Base-by-base conservation (phyloP, 306 rosid species). In the Lablab purpureus region DNA sequence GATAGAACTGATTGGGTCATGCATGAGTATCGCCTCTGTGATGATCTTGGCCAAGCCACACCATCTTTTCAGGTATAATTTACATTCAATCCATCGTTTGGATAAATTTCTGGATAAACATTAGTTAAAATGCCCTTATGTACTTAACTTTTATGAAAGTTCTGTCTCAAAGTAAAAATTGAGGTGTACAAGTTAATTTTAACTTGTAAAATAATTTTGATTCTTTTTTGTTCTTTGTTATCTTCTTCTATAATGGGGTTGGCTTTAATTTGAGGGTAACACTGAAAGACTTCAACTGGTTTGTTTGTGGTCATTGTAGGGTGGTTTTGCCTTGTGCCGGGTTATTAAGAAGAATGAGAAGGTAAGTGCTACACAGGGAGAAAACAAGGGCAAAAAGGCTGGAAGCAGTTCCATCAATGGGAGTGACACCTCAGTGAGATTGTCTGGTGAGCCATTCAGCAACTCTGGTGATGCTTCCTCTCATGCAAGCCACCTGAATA, bases 1-100 rank as follows among this genome's bases (percentile, higher is more conserved):
- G 89, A 94, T 74, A 86, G 97, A 83, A 92, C 94, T 11, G 90
- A 90, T 10, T 94, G 97, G 97, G 66, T 94, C 76, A 94, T 92
- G 97, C 95, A 92, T n/a, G 99, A 94, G 82, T 94, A 94, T 86
- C 95, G 94, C 75, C 89, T 91, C 47, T 81, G 68, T 17, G 74
- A 80, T 50, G 90, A 92, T 83, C 85, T 77, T 70, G 75, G 79
- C 71, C 92, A 77, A 75, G 86, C 83, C 37, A 36, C 92, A 66
- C 78, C 91, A 11, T 81, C 75, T 68, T 89, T 88, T 67, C 89
- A 90, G 91, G 97, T 94, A 83, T 37, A 45, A 47, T 40, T 3
- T 45, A 70, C 19, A 30, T 66, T 12, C 17, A 47, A 6, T 12
- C 18, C 5, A 4, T 1, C 0, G 10, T 52, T 12, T 22, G 34